A percentile compares a stretch with the other conserved stretches of the same genome.
Conservation (phyloP, 2,329 filamentous ascomycete genomes). For the Ophiostoma montium region DNA sequence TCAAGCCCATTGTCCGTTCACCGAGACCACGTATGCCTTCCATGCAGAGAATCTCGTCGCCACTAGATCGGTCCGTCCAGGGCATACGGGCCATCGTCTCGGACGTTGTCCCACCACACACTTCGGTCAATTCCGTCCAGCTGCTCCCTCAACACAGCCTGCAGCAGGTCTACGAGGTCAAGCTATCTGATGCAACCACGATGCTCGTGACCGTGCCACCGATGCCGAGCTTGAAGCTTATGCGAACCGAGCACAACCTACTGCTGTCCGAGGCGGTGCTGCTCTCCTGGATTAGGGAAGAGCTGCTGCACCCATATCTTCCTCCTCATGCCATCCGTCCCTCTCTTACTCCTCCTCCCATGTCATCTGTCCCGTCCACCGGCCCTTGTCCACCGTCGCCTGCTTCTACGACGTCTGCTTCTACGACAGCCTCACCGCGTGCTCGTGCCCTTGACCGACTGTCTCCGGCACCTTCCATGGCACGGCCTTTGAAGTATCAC, state of each 20-base stretch:
- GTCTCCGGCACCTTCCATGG: background rate
- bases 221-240: constrained; percentile 26
- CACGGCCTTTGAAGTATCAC: background rate
- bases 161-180: constrained; percentile 29
- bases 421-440: background rate
- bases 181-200: constrained; percentile 25
- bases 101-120: constrained; percentile 17
- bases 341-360: background rate
- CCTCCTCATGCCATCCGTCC: background rate
- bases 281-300: constrained; percentile 28
- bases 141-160: constrained; percentile 20
- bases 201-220: constrained; percentile 31
- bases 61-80: constrained; percentile 14
- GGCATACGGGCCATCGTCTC: constrained; percentile 23
- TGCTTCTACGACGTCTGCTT: background rate
- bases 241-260: constrained; percentile 32
- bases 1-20: background rate
- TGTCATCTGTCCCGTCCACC: background rate
- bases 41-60: constrained; percentile 23
- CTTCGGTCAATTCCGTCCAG: constrained; percentile 21
- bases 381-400: background rate
- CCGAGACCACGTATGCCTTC: constrained; percentile 10
- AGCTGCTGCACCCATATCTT: background rate
- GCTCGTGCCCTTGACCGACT: background rate
- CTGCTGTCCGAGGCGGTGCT: constrained; percentile 30